Evolutionary conservation across 805 yeast species (phyloP).

Genomic region (Candida vaughaniae): DNA sequence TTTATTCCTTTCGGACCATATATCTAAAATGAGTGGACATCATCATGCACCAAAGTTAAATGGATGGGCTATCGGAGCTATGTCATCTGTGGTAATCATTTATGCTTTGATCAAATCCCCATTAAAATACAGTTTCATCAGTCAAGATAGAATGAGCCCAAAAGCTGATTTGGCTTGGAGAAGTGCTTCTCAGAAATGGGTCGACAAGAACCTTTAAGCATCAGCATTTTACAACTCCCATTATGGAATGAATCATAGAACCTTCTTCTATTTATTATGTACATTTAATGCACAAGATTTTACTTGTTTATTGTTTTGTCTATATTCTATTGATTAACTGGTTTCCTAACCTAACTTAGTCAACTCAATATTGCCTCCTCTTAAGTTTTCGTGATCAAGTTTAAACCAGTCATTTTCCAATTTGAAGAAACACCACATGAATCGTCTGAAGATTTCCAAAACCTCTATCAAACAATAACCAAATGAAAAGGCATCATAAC

Average conservation of each 20-base stretch:
- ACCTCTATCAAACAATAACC: conserved; percentile 69
- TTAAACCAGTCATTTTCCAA: conserved; percentile 71
- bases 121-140: conserved; percentile 39
- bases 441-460: conserved; percentile 78
- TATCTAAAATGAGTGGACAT: conserved; percentile 14
- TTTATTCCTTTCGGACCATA: background rate
- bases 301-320: too few species aligned
- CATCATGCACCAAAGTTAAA: conserved; percentile 41
- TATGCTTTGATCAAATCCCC: conserved; percentile 42
- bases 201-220: conserved; percentile 23
- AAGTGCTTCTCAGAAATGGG: conserved; percentile 45
- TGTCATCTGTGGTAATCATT: conserved; percentile 40
- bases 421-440: conserved; percentile 86
- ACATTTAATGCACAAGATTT: too few species aligned
- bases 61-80: conserved; percentile 40
- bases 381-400: conserved; percentile 13
- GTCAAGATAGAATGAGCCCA: conserved; percentile 44
- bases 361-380: conserved; percentile 1
- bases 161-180: conserved; percentile 50
- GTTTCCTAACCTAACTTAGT: conserved; percentile 1
- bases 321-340: background rate
- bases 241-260: too few species aligned
- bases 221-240: too few species aligned
- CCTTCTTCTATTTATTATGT: too few species aligned
- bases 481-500: conserved; percentile 39